Percentiles rank a stretch among this genome's conserved stretches.
phyloP scores from a whole-genome alignment of 305 asterid species.

The Solanum hybrid region DNA sequence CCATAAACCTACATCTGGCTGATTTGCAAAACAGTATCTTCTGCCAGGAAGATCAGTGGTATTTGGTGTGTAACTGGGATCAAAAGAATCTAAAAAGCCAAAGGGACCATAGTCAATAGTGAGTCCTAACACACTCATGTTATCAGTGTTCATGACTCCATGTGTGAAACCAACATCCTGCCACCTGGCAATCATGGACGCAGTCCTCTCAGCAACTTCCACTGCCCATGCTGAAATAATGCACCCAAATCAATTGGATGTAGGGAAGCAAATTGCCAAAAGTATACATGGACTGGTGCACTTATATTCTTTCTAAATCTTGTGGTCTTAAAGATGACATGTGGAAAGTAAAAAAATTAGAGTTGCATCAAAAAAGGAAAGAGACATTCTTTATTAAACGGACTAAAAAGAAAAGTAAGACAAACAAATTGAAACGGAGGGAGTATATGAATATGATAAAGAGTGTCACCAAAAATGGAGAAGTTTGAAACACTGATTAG shows the following conservation, averaged over 20 bases:
- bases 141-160: constrained; percentile 89
- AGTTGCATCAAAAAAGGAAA: not conserved
- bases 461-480: not conserved
- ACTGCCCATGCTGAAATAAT: constrained; percentile 79
- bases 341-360: not conserved
- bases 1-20: constrained; percentile 95
- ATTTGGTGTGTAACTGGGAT: constrained; percentile 92
- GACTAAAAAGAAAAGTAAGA: not conserved
- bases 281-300: not conserved
- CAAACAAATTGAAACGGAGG: not conserved
- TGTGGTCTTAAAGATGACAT: not conserved
- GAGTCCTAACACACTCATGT: constrained; percentile 88
- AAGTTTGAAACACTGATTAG: not conserved
- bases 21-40: constrained; percentile 90
- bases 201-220: constrained; percentile 83
- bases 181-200: constrained; percentile 79
- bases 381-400: not conserved
- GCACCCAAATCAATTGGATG: not conserved
- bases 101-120: constrained; percentile 94
- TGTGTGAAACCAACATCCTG: constrained; percentile 98
- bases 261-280: not conserved
- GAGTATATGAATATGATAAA: not conserved
- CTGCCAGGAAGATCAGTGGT: constrained; percentile 98
- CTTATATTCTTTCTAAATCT: not conserved
- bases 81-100: constrained; percentile 93